Evolutionary conservation across 306 rosid species (phyloP), one percentile per base, ranked within the genome.

Genomic region (Oemleria cerasiformis): DNA sequence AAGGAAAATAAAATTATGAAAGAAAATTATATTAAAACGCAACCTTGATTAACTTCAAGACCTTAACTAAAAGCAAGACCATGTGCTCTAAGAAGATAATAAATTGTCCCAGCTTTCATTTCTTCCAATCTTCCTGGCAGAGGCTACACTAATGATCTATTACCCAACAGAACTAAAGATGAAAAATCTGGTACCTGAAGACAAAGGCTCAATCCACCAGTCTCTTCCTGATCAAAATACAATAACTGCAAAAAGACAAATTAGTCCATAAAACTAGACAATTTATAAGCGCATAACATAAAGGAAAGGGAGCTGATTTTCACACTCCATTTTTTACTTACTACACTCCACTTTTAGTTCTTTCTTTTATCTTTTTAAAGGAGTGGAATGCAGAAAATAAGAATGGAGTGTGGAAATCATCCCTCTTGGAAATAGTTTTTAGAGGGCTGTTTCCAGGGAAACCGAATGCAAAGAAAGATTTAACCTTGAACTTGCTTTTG

Each of bases 401-500:
- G n/a, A n/a, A n/a, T n/a, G n/a, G n/a, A n/a, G n/a, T n/a, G n/a
- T n/a, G n/a, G n/a, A n/a, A n/a, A n/a, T n/a, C n/a, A n/a, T n/a
- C n/a, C n/a, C n/a, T n/a, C n/a, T n/a, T n/a, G n/a, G n/a, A n/a
- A 30, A 53, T 53, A 19, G 12, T 53, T 53, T 13, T 8, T 25
- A 43, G 58, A 21, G 13, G 49, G 21, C 20, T 6, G 41, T 23
- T 56, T 65, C 38, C 48, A 25, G 36, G 47, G 44, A 9, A 66
- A 43, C 3, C 12, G 1, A 4, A 6, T 1, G 20, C 5, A 11
- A 30, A 71, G 47, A 51, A 48, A 40, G 56, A 67, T 57, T 74
- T 73, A 75, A 95, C 99, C 99, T 95, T 95, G 75, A 95, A 91
- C 83, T 95, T 95, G 96, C 99, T 95, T 85, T 87, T 91, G 80